Evolutionary conservation across 1,284 basidiomycete genomes (phyloP), one percentile per base, ranked within the genome.

Genomic region (Trametes polyzona): DNA sequence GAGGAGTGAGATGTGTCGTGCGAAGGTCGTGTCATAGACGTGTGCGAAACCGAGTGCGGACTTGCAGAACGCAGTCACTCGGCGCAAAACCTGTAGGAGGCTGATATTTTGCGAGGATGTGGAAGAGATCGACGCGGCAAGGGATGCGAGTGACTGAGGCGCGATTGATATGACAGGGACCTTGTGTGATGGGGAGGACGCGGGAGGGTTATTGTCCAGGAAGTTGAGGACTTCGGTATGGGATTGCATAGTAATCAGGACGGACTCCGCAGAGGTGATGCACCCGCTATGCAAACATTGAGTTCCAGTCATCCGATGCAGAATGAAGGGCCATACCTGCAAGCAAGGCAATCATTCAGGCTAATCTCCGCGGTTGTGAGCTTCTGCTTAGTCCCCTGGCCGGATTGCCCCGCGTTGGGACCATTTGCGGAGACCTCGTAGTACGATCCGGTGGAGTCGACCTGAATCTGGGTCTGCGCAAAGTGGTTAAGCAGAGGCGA

Each of bases 211-310:
- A 23, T 76, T 72, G 39, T 79, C 73, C 23, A 97, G 80, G 65
- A 92, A 90, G 48, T 82, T 82, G 40, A 95, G 82, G 1, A 99
- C 93, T 73, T 99, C 95, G 23, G 87, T 86, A 69, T 98, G 95
- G 14, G 93, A 96, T 74, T 99, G 97, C 59, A 97, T 84, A n/a
- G 94, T 95, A 71, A 99, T 97, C 57, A 99, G 83, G 33, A 99
- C 90, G 12, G 93, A 96, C 79, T 99, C 96, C 32, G 96, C 96
- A 44, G 95, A 97, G 1, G 96, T 99, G 67, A 99, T 98, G 69
- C 96, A 99, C 1, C 96, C 96, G 61, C 95, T 97, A 65, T 2
- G 24, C 21, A 23, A 49, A 54, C 40, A n/a, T 53, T 59, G 52
- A 46, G 61, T 52, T 21, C 21, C 19, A n/a, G n/a, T 46, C 10